Percentiles rank a stretch among this genome's conserved stretches.
phyloP scores from a whole-genome alignment of 805 yeast species.

The Lachancea nothofagi region DNA sequence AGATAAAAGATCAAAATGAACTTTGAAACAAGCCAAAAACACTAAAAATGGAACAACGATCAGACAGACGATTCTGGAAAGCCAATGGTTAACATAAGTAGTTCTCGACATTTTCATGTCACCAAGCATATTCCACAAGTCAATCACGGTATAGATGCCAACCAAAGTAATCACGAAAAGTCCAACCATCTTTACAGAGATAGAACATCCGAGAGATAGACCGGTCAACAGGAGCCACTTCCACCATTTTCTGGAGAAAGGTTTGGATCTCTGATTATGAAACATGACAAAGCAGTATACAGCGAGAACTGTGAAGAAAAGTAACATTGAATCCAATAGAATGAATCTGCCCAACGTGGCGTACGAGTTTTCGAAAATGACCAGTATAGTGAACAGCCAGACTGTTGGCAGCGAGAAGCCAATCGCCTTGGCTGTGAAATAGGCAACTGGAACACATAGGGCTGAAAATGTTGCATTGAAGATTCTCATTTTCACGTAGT shows the following conservation, averaged over 20 bases:
- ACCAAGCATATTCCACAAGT: constrained; percentile 80
- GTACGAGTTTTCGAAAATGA: constrained; percentile 61
- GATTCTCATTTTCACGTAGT: constrained; percentile 60
- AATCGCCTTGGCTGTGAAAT: constrained; percentile 58
- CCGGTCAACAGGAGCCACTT: constrained; percentile 86
- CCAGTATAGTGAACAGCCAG: constrained; percentile 57
- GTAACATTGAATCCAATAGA: constrained; percentile 66
- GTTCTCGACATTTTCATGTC: constrained; percentile 50
- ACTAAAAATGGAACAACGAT: constrained; percentile 58
- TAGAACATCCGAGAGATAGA: constrained; percentile 77
- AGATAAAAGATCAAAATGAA: constrained; percentile 68
- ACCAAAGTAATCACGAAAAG: constrained; percentile 80
- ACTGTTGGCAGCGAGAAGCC: constrained; percentile 47
- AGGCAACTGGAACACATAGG: constrained; percentile 63
- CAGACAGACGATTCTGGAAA: constrained; percentile 56
- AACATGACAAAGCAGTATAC: constrained; percentile 53
- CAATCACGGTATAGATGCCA: constrained; percentile 84
- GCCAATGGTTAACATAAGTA: constrained; percentile 57
- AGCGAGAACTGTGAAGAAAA: constrained; percentile 71
- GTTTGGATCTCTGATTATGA: constrained; percentile 41
- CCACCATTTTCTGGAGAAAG: constrained; percentile 87
- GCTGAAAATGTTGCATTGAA: constrained; percentile 68
- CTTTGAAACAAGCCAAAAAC: constrained; percentile 61
- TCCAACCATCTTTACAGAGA: constrained; percentile 96
- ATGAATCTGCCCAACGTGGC: constrained; percentile 70